Conservation (phyloP, 345 rosid species). For the Dimocarpus longan region DNA sequence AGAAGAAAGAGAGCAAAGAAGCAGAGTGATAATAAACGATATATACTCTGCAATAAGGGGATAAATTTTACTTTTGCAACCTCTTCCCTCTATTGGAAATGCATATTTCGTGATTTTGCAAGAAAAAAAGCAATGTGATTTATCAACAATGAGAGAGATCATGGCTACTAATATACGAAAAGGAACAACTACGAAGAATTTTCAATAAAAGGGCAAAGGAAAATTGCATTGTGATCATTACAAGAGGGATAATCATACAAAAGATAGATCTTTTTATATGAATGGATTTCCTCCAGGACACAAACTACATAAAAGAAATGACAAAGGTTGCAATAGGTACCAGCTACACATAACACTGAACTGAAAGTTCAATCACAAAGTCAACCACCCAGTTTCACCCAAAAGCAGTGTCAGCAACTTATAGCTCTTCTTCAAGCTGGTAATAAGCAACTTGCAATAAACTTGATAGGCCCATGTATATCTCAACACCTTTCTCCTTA, state of each 20-base stretch:
- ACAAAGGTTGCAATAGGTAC: no score
- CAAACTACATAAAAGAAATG: background rate
- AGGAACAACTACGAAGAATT: no score
- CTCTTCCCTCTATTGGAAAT: background rate
- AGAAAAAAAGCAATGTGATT: background rate
- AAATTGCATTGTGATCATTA: background rate
- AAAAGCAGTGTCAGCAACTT: background rate
- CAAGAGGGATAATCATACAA: background rate
- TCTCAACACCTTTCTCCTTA: no score
- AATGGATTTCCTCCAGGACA: background rate
- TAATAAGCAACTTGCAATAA: no score
- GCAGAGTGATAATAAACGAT: constrained; percentile 9
- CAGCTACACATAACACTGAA: no score
- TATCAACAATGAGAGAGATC: background rate
- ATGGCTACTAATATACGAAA: no score
- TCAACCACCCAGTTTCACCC: background rate
- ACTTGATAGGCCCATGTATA: no score
- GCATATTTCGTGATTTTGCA: background rate
- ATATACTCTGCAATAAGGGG: background rate
- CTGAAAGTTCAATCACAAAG: no score
- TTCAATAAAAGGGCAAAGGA: background rate
- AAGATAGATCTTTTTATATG: background rate
- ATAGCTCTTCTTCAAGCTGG: background rate
- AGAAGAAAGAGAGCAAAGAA: background rate
- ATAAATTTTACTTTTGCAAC: background rate